Base-by-base conservation (phyloP, 2,329 filamentous ascomycete genomes). In the Sporothrix luriei region DNA sequence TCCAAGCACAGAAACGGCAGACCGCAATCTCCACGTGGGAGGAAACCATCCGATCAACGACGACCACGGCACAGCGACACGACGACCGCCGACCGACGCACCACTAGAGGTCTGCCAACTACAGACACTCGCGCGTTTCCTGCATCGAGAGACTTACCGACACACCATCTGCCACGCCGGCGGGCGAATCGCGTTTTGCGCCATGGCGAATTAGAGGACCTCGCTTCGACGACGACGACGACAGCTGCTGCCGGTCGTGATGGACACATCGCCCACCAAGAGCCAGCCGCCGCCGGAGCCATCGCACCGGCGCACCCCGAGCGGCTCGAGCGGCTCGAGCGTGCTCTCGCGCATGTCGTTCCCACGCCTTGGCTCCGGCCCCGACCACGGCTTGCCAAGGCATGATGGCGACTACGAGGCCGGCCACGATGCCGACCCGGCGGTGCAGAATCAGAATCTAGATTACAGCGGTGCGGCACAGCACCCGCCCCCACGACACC, bases 331-430 rank as follows among this genome's bases (percentile, higher is more conserved):
- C 62, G 69, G 69, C 10, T 57, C 71, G 11, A 68, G 68, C 62
- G 33, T 70, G 59, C 69, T 68, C 43, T 68, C 70, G 55, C 70
- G 70, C 40, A 51, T 66, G 64, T 48, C 70, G 5, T 71, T 69
- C 46, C 21, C 66, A 19, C 67, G 64, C 43, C 14, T 55, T 11
- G 66, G 61, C 2, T 24, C 61, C 21, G 54, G 68, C 40, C 40
- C 65, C 51, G 64, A 54, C 13, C 43, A 65, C 24, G 21, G 40
- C 40, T 48, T 24, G 43, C 49, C 71, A 1, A 38, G 59, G n/a
- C 49, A 69, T 38, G 66, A 71, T 71, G 74, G 70, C 73, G 43
- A 19, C 9, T 48, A 51, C 54, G 49, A 24, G 33, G 65, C n/a
- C 24, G 21, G 48, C 68, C 65, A 29, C 43, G 49, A 49, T 3